Evolutionary conservation across 805 yeast genomes (phyloP), one percentile per base, ranked within the genome.

Genomic region (Priceomyces fermenticarens): DNA sequence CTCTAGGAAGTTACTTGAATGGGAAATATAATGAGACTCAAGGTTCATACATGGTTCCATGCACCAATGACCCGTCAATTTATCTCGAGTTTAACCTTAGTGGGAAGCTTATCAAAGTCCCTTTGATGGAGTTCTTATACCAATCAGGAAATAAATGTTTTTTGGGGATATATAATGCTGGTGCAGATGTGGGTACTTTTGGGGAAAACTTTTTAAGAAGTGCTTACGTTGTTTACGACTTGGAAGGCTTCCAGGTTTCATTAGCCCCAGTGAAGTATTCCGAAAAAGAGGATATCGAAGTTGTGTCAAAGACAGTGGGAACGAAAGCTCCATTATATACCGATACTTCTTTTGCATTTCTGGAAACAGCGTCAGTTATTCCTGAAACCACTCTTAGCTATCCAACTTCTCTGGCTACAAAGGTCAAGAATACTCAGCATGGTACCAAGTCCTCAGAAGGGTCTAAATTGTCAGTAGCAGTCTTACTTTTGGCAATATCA

Each of bases 161-260:
- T 36, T 54, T 65, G 43, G 65, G 67, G 3, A 13, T 38, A 57
- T 23, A 48, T 42, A 10, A 60, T 55, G 40, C 12, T 26, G 12
- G 27, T 30, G 9, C 28, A 32, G 37, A n/a, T n/a, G 49, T 50
- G 40, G 50, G 63, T 12, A 68, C 81, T 40, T 65, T 85, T 28
- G 93, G 93, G 9, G 89, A 83, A 54, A 73, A 76, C 35, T 76
- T 85, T 54, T 61, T 85, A 46, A 69, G 86, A 40, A 72, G 76
- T 42, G 81, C 83, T 2, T 84, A 82, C 57, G 70, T 80, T 20
- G 87, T 81, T n/a, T 81, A 75, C 58, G 84, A 85, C 57, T 61
- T 81, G 38, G 86, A 80, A 26, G 74, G 73, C 52, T 62, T 60
- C 34, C 70, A 77, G 51, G 64, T 84, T 30, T 78, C 85, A 3